Evolutionary conservation across 1,139 yeast genomes (phyloP), one percentile per base, ranked within the genome.

Genomic region (Taphrina wiesneri): DNA sequence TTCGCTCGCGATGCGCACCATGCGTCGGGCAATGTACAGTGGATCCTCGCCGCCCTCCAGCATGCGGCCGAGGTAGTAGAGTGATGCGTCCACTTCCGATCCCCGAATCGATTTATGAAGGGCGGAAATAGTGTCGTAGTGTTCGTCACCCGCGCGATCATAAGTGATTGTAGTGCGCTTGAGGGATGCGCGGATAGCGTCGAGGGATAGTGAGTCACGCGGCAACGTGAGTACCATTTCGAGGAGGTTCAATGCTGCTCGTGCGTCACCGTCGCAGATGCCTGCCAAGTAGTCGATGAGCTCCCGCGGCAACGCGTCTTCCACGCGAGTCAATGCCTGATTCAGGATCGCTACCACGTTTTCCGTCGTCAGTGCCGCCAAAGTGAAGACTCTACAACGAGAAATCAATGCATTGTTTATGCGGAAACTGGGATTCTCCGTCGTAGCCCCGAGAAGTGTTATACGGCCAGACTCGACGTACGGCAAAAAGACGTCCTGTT

Each of bases 391-490:
- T 70, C 93, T 88, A 78, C 96, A 87, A 70, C 99, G 79, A 15
- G 97, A 90, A 39, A 93, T 78, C 61, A 93, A 77, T 0, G 99
- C 98, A 72, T 90, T 88, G 72, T 91, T 91, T 53, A 93, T 76
- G 66, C 89, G 90, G 75, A 93, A 95, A 32, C 96, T 88, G 0
- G 99, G 99, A 74, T 95, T 95, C 61, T 93, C 99, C 0, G 99
- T 93, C 0, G 99, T 95, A 7, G 99, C 98, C 0, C 99, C 99
- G 65, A 93, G 86, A 49, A 68, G 56, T 15, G 76, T 75, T 36
- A 79, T 76, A 61, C 77, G 80, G 21, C 82, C 82, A 2, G 71
- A 68, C 69, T 79, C 82, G 3, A 79, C 79, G 36, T 74, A 75
- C 2, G 79, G 79, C 53, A 76, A 77, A 67, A 95, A 83, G 32